Conservation (phyloP, 2,329 filamentous ascomycete species). For the Arthrobotrys entomopaga region DNA sequence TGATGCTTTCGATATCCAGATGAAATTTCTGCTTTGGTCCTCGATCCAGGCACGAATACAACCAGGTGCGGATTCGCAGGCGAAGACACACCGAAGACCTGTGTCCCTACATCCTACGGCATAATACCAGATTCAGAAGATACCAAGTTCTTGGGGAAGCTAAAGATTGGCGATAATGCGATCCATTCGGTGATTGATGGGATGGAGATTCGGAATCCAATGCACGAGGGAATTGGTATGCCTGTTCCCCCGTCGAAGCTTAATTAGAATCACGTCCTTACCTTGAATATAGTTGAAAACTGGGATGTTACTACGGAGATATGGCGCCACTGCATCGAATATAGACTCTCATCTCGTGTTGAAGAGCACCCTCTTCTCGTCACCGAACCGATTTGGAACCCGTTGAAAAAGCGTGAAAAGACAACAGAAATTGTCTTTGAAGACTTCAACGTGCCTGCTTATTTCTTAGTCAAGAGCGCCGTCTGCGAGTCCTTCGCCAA, state of each 20-base stretch:
- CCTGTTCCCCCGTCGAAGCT: background rate
- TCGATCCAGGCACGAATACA: constrained; percentile 91
- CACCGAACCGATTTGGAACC: constrained; percentile 95
- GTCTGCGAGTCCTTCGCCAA: constrained; percentile 83
- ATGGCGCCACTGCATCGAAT: constrained; percentile 93
- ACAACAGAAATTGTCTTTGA: constrained; percentile 97
- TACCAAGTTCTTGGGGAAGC: constrained; percentile 63
- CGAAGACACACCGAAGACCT: constrained; percentile 94
- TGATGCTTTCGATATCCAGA: constrained; percentile 67
- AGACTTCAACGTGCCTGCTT: constrained; percentile 92
- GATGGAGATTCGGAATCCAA: constrained; percentile 90
- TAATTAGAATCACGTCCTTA: constrained; percentile 17
- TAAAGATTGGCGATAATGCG: constrained; percentile 88
- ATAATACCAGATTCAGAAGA: constrained; percentile 63
- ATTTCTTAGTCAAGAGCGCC: constrained; percentile 89
- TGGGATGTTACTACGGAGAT: constrained; percentile 91
- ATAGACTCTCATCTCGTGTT: constrained; percentile 82
- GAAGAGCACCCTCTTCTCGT: constrained; percentile 90
- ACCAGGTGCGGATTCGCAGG: constrained; percentile 96
- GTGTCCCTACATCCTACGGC: constrained; percentile 91
- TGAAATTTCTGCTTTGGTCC: constrained; percentile 95
- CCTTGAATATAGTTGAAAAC: constrained; percentile 76
- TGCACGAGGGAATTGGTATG: constrained; percentile 67
- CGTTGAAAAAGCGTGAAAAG: constrained; percentile 86
- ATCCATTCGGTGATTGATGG: constrained; percentile 79